Base-by-base conservation (phyloP, 139 green algal species). In the Pedinophyceae sp. region DNA sequence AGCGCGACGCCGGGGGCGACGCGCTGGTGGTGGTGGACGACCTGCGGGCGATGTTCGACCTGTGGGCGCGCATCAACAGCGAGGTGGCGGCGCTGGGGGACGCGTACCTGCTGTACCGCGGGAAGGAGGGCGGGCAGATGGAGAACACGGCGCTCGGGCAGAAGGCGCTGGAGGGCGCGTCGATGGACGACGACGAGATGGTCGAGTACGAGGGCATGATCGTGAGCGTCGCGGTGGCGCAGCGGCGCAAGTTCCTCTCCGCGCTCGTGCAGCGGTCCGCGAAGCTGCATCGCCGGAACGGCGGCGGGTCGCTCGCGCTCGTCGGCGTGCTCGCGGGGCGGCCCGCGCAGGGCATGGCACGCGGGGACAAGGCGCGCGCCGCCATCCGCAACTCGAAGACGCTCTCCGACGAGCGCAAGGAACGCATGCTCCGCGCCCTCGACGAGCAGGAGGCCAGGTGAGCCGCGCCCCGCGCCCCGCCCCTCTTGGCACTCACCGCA, bases 171-270 rank as follows among this genome's bases (percentile, higher is more conserved):
- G 10, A 7, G 34, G 34, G 10, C 7, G 34, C 34, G 13, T 43
- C 34, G 13, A 13, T 43, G 34, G 24, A 58, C 18, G 28, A 47
- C 7, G 67, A 81, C 39, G 65, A 79, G 50, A 49, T 90, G 51
- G 81, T 90, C 40, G 76, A 87, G 48, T 85, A 83, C 22, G 73
- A 85, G 64, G 81, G 81, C 45, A 90, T 89, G 79, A 76, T 93
- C 26, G 75, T 93, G 34, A 85, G 79, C 3, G 83, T 73, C 4
- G 57, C 70, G 22, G 76, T 70, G 15, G 75, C 76, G 1, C 61
- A 79, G 61, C 62, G 76, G 22, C 66, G 76, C 30, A 55, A 76
- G 19, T 93, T 90, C 65, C 80, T 88, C 62, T 76, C 74, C 30
- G 77, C 72, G 18, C 69, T 94, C 29, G 74, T 94, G 52, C 76